Evolutionary conservation across 306 rosid genomes (phyloP), one percentile per base, ranked within the genome.

Genomic region (Cucumis hystrix): DNA sequence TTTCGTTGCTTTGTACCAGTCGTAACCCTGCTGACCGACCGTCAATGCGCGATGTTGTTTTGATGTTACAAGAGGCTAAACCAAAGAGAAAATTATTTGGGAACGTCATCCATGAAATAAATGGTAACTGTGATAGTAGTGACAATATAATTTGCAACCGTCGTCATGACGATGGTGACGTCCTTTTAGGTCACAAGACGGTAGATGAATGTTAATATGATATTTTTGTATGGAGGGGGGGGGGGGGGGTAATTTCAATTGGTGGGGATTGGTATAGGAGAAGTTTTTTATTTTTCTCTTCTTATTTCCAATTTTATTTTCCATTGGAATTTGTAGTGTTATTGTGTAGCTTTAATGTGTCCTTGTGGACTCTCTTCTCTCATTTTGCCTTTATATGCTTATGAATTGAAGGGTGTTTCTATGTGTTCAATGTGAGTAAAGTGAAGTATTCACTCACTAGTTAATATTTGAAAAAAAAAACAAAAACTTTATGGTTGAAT

Each of bases 261-360:
- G 91, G 86, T 85, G 95, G 98, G 92, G 82, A 89, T 95, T 89
- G 98, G 98, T 95, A 95, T 90, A 95, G 97, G 88, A 89, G 88
- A 79, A 45, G 80, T 78, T 83, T 86, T 83, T 85, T 83, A 61
- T 80, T 82, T 81, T 62, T 63, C 10, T 2, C 5, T 33, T 62
- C 17, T 33, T 30, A 15, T 30, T 33, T 63, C 20, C 73, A 75
- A 39, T 37, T 84, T 74, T 68, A 66, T 25, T 84, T 83, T 78
- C 21, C 21, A 86, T 82, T 87, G 87, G 81, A 85, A 82, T 86
- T 85, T 84, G 75, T 79, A 74, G 87, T 87, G 83, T 81, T 81
- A 2, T 39, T 82, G 63, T 54, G 74, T 28, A 66, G 60, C 68
- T 81, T 74, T 33, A 4, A 47, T 83, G 78, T 40, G 47, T 41